Evolutionary conservation across 1,284 basidiomycete genomes (phyloP).

Genomic region (Peniophora sp.): DNA sequence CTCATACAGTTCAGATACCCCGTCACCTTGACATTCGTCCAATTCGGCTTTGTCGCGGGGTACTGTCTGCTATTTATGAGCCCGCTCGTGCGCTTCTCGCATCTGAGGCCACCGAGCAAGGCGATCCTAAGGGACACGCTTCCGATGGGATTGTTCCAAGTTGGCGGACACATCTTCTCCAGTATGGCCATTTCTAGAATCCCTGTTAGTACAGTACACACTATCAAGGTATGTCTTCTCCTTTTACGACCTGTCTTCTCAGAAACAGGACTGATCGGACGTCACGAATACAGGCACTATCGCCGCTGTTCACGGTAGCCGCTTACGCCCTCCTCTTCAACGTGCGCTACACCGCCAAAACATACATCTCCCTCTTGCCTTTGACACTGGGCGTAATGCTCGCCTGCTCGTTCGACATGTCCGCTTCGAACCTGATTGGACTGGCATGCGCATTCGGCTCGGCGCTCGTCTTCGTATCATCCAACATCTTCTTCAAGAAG

Average conservation of each 20-base stretch:
- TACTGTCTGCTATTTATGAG: constrained; percentile 82
- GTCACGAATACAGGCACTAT: constrained; percentile 72
- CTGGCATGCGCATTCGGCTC: constrained; percentile 90
- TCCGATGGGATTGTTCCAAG: constrained; percentile 91
- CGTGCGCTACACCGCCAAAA: constrained; percentile 87
- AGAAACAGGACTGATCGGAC: neutral
- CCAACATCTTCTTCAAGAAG: constrained; percentile 99
- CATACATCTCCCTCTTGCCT: constrained; percentile 92
- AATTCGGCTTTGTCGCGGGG: constrained; percentile 89
- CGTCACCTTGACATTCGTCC: constrained; percentile 92
- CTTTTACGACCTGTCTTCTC: constrained; percentile 2
- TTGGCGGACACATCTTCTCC: constrained; percentile 96
- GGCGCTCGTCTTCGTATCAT: constrained; percentile 92
- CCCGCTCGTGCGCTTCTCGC: constrained; percentile 59
- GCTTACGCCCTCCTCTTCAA: constrained; percentile 91
- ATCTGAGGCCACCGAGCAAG: constrained; percentile 60
- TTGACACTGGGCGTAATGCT: constrained; percentile 96
- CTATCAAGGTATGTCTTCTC: constrained; percentile 77
- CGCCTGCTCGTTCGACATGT: constrained; percentile 89
- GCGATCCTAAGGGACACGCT: constrained; percentile 74
- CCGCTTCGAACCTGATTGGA: constrained; percentile 77
- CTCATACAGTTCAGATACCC: constrained; percentile 83
- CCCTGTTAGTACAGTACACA: constrained; percentile 96
- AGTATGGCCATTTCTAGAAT: constrained; percentile 95
- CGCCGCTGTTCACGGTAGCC: constrained; percentile 93